Evolutionary conservation across 805 yeast genomes (phyloP), one percentile per base, ranked within the genome.

Genomic region (Ogataea nakhonphanomensis): DNA sequence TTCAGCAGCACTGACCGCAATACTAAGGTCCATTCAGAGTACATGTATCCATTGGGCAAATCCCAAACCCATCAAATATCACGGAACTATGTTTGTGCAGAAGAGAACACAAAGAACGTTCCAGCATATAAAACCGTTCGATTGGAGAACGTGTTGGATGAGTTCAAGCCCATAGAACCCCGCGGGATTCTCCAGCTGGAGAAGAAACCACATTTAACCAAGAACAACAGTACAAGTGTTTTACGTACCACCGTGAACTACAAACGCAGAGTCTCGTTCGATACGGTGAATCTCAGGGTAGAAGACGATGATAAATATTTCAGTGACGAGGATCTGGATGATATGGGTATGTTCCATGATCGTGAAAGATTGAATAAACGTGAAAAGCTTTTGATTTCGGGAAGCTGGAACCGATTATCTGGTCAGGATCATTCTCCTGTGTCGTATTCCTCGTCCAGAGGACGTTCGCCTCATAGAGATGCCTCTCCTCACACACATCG

Each of bases 181-280:
- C 23, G 35, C 15, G 35, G 40, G 12, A 37, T 54, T 17, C 34
- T 53, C 17, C 30, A 45, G 11, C 22, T 27, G 8, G 30, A 33
- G n/a, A 31, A 31, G 8, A 14, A 32, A 21, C 42, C 42, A 5
- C n/a, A 29, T 11, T 13, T 32, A 30, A 15, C 30, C 12, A 37
- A 28, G n/a, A 25, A 9, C 22, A 20, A 25, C 33, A 40, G 31
- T 8, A 15, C 23, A 6, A 33, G 10, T 10, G 17, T 15, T 8
- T n/a, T 25, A 4, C 27, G 30, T 20, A 11, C 30, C 12, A 22
- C 25, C 22, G 37, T 39, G 7, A 44, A 38, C 25, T 55, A 44
- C 30, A 33, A 46, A 22, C 44, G 48, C 23, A 56, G 76, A 34
- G 79, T 77, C 2, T 70, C 78, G 2, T 77, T 76, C 50, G 81